Percentiles rank a stretch among this genome's conserved stretches.
Conservation (phyloP, 2,329 filamentous ascomycete species). For the Colletotrichum tanaceti region DNA sequence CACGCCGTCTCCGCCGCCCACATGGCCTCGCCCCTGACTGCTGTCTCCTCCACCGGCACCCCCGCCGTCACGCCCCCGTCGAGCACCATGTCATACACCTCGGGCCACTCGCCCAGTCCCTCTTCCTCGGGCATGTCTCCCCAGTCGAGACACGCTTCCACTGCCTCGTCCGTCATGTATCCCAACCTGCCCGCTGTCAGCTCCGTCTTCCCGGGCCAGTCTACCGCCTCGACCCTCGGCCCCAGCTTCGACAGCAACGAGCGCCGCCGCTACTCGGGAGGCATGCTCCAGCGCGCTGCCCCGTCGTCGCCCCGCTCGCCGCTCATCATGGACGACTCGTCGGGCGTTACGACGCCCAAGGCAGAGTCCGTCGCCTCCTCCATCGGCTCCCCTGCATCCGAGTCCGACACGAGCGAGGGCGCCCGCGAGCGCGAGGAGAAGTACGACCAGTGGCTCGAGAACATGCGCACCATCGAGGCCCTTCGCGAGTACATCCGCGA, state of each 20-base stretch:
- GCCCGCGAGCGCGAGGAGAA: conserved; percentile 69
- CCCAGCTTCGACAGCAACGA: conserved; percentile 72
- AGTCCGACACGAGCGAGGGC: conserved; percentile 64
- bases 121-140: conserved; percentile 79
- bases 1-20: conserved; percentile 63
- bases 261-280: conserved; percentile 73
- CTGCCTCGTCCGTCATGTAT: conserved; percentile 74
- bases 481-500: conserved; percentile 68
- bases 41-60: conserved; percentile 73
- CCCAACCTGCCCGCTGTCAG: conserved; percentile 79
- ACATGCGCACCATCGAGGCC: conserved; percentile 73
- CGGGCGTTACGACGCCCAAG: conserved; percentile 57
- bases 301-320: conserved; percentile 55
- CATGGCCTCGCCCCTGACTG: conserved; percentile 70
- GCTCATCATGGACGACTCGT: conserved; percentile 52
- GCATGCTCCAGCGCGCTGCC: conserved; percentile 72
- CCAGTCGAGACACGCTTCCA: conserved; percentile 70
- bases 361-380: conserved; percentile 57
- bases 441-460: conserved; percentile 74
- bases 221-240: conserved; percentile 77
- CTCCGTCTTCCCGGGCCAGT: conserved; percentile 75
- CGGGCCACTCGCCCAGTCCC: conserved; percentile 78
- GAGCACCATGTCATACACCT: conserved; percentile 80
- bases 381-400: conserved; percentile 65
- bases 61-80: conserved; percentile 82